Conservation (phyloP, 2,329 filamentous ascomycete species). For the Chrysoporthe puriensis region DNA sequence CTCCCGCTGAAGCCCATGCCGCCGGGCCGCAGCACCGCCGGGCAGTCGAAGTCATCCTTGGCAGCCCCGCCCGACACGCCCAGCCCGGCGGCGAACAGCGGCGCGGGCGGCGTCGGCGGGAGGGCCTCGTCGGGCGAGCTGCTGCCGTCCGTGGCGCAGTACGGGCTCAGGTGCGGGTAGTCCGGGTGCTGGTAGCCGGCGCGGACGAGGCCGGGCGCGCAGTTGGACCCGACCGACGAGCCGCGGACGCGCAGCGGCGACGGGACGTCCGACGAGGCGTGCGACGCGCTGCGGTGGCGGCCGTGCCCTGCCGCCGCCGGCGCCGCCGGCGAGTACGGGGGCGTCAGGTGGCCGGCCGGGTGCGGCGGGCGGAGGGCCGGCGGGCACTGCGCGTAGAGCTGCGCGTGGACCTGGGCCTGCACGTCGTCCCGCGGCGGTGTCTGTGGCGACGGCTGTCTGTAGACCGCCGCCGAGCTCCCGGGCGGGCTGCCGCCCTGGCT, state of each 20-base stretch:
- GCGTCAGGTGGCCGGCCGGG: neutral
- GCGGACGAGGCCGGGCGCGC: neutral
- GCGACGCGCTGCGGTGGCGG: too few species aligned
- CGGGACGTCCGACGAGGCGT: conserved; percentile 3
- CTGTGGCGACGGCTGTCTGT: conserved; percentile 5
- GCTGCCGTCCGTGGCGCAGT: conserved; percentile 23
- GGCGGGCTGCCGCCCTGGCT: conserved; percentile 1
- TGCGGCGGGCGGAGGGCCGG: conserved; percentile 5
- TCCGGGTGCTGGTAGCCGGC: conserved; percentile 29
- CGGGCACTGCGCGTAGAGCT: conserved; percentile 5
- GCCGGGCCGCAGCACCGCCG: conserved; percentile 18
- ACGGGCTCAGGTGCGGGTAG: conserved; percentile 38
- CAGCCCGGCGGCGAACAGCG: conserved; percentile 29
- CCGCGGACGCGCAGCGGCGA: conserved; percentile 24
- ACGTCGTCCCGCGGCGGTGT: neutral
- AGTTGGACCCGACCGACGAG: conserved; percentile 9
- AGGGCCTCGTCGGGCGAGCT: conserved; percentile 16
- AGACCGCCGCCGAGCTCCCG: too few species aligned
- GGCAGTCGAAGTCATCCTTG: conserved; percentile 2
- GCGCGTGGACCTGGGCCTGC: conserved; percentile 8
- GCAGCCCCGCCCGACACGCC: neutral
- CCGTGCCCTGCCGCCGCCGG: too few species aligned
- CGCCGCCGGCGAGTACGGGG: conserved; percentile 5
- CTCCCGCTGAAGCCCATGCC: neutral
- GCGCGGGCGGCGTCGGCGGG: conserved; percentile 19